Conservation (phyloP, 768 basidiomycete genomes). For the Xerocomellus chrysenteron region DNA sequence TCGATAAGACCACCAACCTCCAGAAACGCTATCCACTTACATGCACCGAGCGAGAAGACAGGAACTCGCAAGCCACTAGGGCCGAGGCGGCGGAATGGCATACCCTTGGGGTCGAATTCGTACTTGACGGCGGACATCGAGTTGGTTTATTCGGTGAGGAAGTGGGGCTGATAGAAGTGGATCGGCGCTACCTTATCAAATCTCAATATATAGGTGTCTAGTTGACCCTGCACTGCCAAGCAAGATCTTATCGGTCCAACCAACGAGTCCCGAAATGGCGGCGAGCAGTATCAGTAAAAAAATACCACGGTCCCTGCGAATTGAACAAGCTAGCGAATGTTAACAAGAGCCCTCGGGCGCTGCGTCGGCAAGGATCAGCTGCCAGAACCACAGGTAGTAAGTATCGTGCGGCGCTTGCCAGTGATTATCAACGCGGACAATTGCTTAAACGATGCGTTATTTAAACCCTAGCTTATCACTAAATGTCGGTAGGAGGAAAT, state of each 20-base stretch:
- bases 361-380: neutral
- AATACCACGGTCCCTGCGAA: neutral
- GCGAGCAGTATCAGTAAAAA: neutral
- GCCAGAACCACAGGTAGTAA: neutral
- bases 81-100: conserved; percentile 44
- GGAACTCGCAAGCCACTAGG: conserved; percentile 49
- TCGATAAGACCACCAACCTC: neutral
- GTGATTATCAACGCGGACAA: neutral
- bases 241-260: conserved; percentile 6
- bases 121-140: conserved; percentile 27
- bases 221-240: conserved; percentile 10
- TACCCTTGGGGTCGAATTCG: conserved; percentile 40
- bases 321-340: neutral
- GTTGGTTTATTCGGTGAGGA: neutral
- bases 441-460: neutral
- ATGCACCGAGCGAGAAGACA: conserved; percentile 52
- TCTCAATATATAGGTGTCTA: conserved; percentile 17
- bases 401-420: neutral
- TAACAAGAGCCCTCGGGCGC: neutral
- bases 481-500: neutral
- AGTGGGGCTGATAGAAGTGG: neutral
- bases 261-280: neutral
- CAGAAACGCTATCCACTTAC: conserved; percentile 22
- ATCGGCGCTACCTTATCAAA: neutral
- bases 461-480: neutral